Percentiles rank a stretch among this genome's conserved stretches.
Evolutionary conservation across 345 rosid genomes (phyloP).

Genomic region (Populus euphratica): DNA sequence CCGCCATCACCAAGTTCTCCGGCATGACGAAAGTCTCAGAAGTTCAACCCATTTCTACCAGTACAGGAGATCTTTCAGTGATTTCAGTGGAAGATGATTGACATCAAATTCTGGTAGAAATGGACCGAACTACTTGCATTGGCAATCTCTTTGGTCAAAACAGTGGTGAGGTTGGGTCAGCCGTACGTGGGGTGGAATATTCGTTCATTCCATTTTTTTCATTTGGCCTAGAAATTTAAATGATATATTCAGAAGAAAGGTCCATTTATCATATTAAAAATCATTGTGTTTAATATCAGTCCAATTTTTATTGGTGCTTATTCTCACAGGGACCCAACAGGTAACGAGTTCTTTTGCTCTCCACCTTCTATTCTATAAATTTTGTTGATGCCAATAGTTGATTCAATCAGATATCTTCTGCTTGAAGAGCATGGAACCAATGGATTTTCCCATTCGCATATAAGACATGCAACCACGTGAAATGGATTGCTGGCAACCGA

Average conservation of each 20-base stretch:
- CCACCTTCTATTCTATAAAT: not conserved
- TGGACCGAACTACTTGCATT: not conserved
- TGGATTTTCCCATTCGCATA: not conserved
- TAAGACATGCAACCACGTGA: no score
- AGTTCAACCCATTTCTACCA: constrained; percentile 11
- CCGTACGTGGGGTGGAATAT: not conserved
- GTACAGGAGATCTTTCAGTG: not conserved
- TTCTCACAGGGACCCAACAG: not conserved
- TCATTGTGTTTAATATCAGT: not conserved
- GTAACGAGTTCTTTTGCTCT: not conserved
- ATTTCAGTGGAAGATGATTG: not conserved
- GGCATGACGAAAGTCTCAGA: not conserved
- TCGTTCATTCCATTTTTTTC: not conserved
- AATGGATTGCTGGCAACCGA: no score
- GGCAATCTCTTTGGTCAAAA: not conserved
- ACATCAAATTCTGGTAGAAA: not conserved
- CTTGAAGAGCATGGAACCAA: not conserved
- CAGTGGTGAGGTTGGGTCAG: not conserved
- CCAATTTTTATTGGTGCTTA: not conserved
- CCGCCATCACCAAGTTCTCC: not conserved
- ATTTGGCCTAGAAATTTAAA: not conserved
- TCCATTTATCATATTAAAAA: not conserved
- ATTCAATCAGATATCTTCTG: not conserved
- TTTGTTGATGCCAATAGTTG: not conserved
- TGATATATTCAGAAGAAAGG: not conserved